Evolutionary conservation across 2,329 filamentous ascomycete genomes (phyloP).

Genomic region (Botrytis galanthina): DNA sequence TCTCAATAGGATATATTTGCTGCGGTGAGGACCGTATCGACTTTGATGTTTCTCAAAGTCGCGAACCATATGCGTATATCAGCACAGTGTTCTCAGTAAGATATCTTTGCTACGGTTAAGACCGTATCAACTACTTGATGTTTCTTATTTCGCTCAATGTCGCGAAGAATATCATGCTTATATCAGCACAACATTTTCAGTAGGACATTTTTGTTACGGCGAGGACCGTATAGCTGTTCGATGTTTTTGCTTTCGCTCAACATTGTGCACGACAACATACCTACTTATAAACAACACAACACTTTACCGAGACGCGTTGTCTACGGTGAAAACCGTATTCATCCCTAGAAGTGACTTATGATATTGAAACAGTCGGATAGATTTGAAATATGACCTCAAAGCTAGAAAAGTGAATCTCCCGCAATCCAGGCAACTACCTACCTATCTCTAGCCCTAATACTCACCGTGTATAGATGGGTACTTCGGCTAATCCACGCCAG

Average conservation of each 20-base stretch:
- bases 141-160: neutral
- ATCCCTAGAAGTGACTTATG: neutral
- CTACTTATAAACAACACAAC: neutral
- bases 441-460: neutral
- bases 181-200: neutral
- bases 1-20: neutral
- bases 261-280: accelerated
- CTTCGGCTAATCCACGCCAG: neutral
- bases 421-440: neutral
- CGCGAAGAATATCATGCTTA: neutral
- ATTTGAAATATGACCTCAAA: neutral
- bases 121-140: neutral
- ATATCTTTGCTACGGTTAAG: neutral
- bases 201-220: neutral
- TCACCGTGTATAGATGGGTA: neutral
- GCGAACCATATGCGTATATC: neutral
- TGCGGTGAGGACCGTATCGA: neutral
- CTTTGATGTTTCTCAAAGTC: neutral
- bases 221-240: neutral
- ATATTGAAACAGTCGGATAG: neutral
- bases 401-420: neutral
- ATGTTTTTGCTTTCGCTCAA: neutral
- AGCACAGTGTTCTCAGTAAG: neutral
- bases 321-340: neutral
- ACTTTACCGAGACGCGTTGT: neutral